Evolutionary conservation across 1,139 yeast species (phyloP).

Genomic region (Candida tropicalis): DNA sequence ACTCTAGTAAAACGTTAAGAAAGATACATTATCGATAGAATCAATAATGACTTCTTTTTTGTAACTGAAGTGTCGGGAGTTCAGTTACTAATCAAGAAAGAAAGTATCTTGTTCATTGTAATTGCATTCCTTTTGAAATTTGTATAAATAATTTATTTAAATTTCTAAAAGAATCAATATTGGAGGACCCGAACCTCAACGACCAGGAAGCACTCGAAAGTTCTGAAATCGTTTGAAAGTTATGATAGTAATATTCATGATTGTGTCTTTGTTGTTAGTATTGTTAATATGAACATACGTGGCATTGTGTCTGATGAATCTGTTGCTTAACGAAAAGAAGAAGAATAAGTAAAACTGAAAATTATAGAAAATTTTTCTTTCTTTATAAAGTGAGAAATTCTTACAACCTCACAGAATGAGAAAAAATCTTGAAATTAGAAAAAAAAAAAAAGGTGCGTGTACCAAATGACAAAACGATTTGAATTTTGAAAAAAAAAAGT

Average conservation of each 20-base stretch:
- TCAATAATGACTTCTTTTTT: constrained; percentile 16
- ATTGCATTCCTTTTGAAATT: constrained; percentile 26
- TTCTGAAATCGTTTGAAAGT: constrained; percentile 19
- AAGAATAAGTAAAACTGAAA: constrained; percentile 11
- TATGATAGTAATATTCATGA: constrained; percentile 4
- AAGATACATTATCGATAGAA: neutral
- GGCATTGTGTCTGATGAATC: constrained; percentile 43
- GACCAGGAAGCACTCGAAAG: constrained; percentile 19
- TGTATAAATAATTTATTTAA: neutral
- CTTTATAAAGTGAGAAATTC: too few species aligned
- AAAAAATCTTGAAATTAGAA: constrained; percentile 3
- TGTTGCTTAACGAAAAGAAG: constrained; percentile 11
- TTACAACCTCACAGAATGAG: neutral
- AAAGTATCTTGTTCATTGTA: constrained; percentile 20
- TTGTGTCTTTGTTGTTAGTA: constrained; percentile 12
- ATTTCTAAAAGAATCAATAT: constrained; percentile 22
- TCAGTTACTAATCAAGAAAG: constrained; percentile 48
- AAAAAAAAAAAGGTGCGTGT: constrained; percentile 1
- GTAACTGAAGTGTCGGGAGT: constrained; percentile 89
- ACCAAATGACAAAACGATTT: constrained; percentile 5
- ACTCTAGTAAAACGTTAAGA: neutral
- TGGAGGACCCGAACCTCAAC: constrained; percentile 78
- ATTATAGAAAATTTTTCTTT: constrained; percentile 14
- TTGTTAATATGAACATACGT: constrained; percentile 44
- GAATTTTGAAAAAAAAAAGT: neutral